phyloP scores from a whole-genome alignment of 345 rosid genomes.

The Lumnitzera racemosa region DNA sequence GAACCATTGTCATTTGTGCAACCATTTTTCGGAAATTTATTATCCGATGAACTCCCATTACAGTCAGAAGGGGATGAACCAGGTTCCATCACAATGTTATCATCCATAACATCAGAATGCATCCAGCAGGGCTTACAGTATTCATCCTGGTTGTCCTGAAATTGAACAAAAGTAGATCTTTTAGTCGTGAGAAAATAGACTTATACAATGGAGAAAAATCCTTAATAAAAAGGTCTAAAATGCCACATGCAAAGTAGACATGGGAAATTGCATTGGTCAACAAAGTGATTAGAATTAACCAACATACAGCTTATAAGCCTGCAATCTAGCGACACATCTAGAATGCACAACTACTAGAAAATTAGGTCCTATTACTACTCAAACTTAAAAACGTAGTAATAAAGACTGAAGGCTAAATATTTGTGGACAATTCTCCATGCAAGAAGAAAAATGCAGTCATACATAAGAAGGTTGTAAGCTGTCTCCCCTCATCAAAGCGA shows the following conservation, averaged over 20 bases:
- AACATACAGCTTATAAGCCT: too few relatives aligned
- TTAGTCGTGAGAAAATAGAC: neutral
- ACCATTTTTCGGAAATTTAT: slow-evolving; percentile 7
- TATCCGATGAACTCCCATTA: slow-evolving; percentile 12
- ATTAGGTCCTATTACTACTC: too few relatives aligned
- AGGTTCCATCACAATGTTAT: slow-evolving; percentile 77
- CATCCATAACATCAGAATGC: slow-evolving; percentile 92
- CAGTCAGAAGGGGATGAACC: slow-evolving; percentile 10
- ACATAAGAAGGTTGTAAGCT: too few relatives aligned
- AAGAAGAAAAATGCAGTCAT: neutral
- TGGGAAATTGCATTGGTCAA: too few relatives aligned
- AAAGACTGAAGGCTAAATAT: too few relatives aligned
- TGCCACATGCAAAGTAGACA: too few relatives aligned
- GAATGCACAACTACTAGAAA: too few relatives aligned
- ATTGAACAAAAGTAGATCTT: slow-evolving; percentile 12
- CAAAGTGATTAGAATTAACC: too few relatives aligned
- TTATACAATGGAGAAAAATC: neutral
- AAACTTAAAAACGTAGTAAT: too few relatives aligned
- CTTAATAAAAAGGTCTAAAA: too few relatives aligned
- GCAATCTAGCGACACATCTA: too few relatives aligned
- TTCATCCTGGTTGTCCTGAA: slow-evolving; percentile 39
- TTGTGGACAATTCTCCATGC: neutral
- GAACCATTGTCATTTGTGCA: slow-evolving; percentile 22
- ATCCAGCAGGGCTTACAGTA: slow-evolving; percentile 64
- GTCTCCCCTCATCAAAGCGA: neutral